Evolutionary conservation across 441 rosid species (phyloP), one percentile per base, ranked within the genome.

Genomic region (Flueggea neowawraea): DNA sequence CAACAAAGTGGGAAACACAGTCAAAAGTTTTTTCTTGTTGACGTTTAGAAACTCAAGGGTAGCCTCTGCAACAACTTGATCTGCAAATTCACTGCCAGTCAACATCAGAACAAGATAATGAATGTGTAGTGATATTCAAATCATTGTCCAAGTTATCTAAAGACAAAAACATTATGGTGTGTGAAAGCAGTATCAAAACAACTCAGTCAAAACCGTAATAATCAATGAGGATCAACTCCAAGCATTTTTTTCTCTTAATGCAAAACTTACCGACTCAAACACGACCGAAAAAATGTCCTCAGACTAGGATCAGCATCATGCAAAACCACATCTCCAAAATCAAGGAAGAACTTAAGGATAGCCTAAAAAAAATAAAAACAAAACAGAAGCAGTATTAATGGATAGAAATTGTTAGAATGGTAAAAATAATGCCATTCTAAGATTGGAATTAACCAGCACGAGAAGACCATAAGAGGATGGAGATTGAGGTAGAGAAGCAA

Each of bases 221-320:
- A 4, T 11, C 12, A 16, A 17, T 13, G 16, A 15, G 13, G 13
- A 54, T 16, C 13, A 17, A 13, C 16, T 10, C 17, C 5, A 12
- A 57, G 8, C 12, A 62, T 47, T 22, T 22, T 22, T 22, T 22
- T 22, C 28, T 22, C 28, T 22, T 22, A 22, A 22, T 22, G 28
- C 28, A 22, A 22, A 67, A 65, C 58, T 67, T 75, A 95, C 99
- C 98, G 86, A 85, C 97, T 89, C 84, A 95, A 85, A 80, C 97
- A 91, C 2, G 87, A 86, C 41, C 92, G 94, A 64, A 89, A 89
- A 76, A 88, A 95, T 7, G 83, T 73, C 69, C 82, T 75, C 47
- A 95, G 72, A 73, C 87, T 89, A 14, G 96, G 90, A 77, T 95
- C 97, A 75, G 98, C 91, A 80, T 95, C 98, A 68, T 89, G 98